These are phyloP conservation scores for Colletotrichum plurivorum DNA, from an alignment of 2,329 filamentous ascomycete genomes.

Conservation along the genomic window DNA sequence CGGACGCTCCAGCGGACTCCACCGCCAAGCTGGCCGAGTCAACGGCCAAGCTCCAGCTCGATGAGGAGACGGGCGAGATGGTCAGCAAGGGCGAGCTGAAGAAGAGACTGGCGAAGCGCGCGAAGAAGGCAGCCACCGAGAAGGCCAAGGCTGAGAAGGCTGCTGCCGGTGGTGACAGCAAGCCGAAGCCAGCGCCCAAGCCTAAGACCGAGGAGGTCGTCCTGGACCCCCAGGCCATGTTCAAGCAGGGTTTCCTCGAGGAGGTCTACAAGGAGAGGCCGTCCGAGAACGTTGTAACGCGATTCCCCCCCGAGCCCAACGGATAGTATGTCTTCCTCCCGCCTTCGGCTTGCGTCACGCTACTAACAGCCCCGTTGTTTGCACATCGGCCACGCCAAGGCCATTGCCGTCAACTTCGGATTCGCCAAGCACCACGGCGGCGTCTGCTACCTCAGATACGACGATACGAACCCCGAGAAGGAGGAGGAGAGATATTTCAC, in stretches of 20 bases:
- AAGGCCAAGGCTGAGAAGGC: conserved; percentile 62
- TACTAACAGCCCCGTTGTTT: conserved; percentile 15
- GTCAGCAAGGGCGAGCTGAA: conserved; percentile 75
- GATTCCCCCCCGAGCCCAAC: conserved; percentile 91
- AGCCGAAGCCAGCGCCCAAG: conserved; percentile 52
- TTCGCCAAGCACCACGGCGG: conserved; percentile 90
- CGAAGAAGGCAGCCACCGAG: conserved; percentile 68
- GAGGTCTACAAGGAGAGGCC: conserved; percentile 80
- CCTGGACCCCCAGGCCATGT: conserved; percentile 77
- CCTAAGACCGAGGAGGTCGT: conserved; percentile 59
- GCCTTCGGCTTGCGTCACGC: conserved; percentile 66
- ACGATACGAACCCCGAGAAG: conserved; percentile 95
- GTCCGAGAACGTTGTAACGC: conserved; percentile 73
- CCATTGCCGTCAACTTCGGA: conserved; percentile 96
- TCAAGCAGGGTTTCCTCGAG: conserved; percentile 83
- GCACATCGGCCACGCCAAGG: conserved; percentile 89
- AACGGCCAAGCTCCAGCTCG: conserved; percentile 71
- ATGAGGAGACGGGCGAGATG: conserved; percentile 76
- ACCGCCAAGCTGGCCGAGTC: conserved; percentile 67
- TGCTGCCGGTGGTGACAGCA: conserved; percentile 46
- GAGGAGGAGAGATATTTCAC: conserved; percentile 92
- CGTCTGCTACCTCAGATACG: conserved; percentile 75
- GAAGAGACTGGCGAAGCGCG: conserved; percentile 71
- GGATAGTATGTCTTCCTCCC: conserved; percentile 69
- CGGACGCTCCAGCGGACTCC: conserved; percentile 61